Evolutionary conservation across 1,139 yeast species (phyloP), one percentile per base, ranked within the genome.

Genomic region (Hanseniaspora uvarum): DNA sequence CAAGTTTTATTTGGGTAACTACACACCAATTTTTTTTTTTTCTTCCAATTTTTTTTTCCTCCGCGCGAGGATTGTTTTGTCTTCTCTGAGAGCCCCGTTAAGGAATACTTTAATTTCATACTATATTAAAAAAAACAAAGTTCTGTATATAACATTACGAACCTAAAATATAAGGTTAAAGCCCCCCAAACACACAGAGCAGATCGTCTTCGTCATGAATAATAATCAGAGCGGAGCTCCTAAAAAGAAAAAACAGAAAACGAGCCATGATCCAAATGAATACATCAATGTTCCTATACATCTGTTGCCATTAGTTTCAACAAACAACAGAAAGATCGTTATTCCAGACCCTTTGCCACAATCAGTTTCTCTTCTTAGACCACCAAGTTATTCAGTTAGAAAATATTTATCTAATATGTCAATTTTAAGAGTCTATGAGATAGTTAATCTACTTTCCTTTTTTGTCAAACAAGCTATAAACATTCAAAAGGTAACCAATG

Each of bases 401-500:
- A 45, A 50, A 39, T 37, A 52, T 40, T 39, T 44, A 5, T 47
- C 45, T 28, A 55, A 53, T 19, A 53, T 53, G 50, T 47, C 51
- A 10, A 33, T 49, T 28, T 34, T 47, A 24, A 47, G 44, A 46
- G 43, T 46, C 5, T 46, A 46, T 38, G 49, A 53, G 23, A 45
- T 46, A 2, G 26, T 51, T 16, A 46, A 45, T 19, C 31, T 45
- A 47, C 46, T 51, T 19, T 45, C 47, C 30, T 38, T 46, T 46
- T 57, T 36, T 47, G 57, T 36, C 40, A 58, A 49, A 16, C 34
- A 46, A 45, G 46, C 41, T 18, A 39, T 52, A 3, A 14, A 24
- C 23, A 24, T 34, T 10, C 76, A 83, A 80, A 68, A 71, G 55
- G 67, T 68, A 49, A 19, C 31, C 10, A 23, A 21, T 2, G 31